A percentile compares a stretch with the other conserved stretches of the same genome.
Evolutionary conservation across 225 moss, liverwort and hornwort genomes (phyloP).

Genomic region (Anthoceros angustus): DNA sequence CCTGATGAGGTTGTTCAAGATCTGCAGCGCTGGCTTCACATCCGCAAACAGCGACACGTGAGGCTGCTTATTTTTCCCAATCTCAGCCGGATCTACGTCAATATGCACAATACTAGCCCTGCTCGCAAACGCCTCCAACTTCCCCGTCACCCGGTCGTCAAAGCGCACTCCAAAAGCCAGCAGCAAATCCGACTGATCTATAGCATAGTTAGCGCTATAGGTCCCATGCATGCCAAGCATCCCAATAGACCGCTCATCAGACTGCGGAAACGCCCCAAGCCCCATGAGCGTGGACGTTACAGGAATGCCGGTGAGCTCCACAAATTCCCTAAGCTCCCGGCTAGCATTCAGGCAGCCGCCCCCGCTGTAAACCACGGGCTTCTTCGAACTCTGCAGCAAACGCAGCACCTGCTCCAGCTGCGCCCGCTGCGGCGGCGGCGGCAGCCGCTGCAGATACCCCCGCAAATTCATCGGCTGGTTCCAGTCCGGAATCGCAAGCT

Average conservation of each 20-base stretch:
- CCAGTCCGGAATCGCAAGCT: constrained; percentile 89
- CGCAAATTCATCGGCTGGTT: constrained; percentile 72
- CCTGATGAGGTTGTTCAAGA: constrained; percentile 53
- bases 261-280: constrained; percentile 69
- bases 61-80: constrained; percentile 99
- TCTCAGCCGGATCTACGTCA: constrained; percentile 97
- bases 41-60: constrained; percentile 90
- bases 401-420: constrained; percentile 74
- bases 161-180: constrained; percentile 95
- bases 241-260: constrained; percentile 43
- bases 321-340: constrained; percentile 87
- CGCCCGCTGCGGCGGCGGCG: constrained; percentile 36
- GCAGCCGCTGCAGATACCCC: constrained; percentile 66
- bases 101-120: constrained; percentile 92
- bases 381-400: constrained; percentile 58
- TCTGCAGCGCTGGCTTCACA: constrained; percentile 53
- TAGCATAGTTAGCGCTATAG: constrained; percentile 76
- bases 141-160: constrained; percentile 95
- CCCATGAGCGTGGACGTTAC: constrained; percentile 92
- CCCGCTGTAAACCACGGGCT: constrained; percentile 79
- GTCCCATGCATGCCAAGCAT: constrained; percentile 99
- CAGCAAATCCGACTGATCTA: constrained; percentile 75
- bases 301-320: constrained; percentile 82
- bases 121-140: constrained; percentile 72
- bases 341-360: constrained; percentile 85